Base-by-base conservation (phyloP, 805 yeast species). In the Lachancea quebecensis region DNA sequence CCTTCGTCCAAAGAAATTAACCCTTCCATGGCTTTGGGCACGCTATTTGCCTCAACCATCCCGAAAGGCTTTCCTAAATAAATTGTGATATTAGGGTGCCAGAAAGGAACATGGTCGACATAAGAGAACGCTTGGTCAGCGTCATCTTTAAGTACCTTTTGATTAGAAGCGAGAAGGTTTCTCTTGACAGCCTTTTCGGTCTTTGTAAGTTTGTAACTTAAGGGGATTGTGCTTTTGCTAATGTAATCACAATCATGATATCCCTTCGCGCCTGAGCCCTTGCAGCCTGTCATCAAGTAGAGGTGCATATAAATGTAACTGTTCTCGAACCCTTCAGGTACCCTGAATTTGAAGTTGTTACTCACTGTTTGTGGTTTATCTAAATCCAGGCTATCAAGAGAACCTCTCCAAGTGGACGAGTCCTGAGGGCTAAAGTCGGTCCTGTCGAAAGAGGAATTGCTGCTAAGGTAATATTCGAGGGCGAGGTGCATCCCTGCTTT, bases 61-160 rank as follows among this genome's bases (percentile, higher is more conserved):
- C 56, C 58, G 18, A 56, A 44, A 28, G 57, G 53, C 39, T 55
- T 42, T 2, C 60, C 52, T 11, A 68, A 28, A 2, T 56, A 57
- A 4, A 69, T 45, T 1, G 67, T 60, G 18, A 68, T 57, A 39
- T 67, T 66, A 17, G 72, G 71, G 50, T 68, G 67, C 61, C 66
- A 66, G 50, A 59, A 66, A 1, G 27, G 25, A 16, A 35, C 37
- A 10, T 35, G 5, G 17, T 35, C 37, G 9, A 12, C 9, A 30
- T 30, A 30, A 11, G 14, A 30, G 8, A 30, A 8, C 33, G 4
- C 14, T 4, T 30, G 5, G 8, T 9, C 33, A 8, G 5, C 9
- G 14, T 14, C 8, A 14, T 14, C 14, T 8, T 30, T 9, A 9
- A 4, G 25, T 7, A 7, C 7, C 25, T 21, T 21, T 21, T 21